Base-by-base conservation (phyloP, 306 rosid genomes). In the Cyclanthera cordifolia region DNA sequence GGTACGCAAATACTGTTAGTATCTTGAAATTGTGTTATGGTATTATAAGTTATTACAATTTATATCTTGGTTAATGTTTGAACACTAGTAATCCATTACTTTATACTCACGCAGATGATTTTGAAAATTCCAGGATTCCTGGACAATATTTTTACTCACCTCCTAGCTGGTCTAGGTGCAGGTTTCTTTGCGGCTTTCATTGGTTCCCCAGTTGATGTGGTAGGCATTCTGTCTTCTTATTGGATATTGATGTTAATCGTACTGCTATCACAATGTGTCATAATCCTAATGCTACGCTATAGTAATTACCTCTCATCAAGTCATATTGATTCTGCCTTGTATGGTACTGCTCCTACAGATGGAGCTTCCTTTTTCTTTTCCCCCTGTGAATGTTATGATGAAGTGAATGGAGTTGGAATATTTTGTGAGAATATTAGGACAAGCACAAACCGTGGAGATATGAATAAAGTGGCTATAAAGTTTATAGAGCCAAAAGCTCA, bases 161-260 rank as follows among this genome's bases (percentile, higher is more conserved):
- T 94, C 69, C 86, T 94, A 25, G 99, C 99, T 75, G 95, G 99
- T 83, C 78, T 86, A 84, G 97, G 91, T 74, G 96, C 99, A 10
- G 99, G 99, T 73, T 84, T 94, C 59, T 90, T 94, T 78, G 99
- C 99, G 19, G 95, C 90, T 72, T 88, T 83, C 71, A 77, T 94
- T 67, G 99, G 99, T 75, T 94, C 99, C 75, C 99, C 99, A 2
- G 94, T 90, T 79, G 99, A 94, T 73, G 96, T 94, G 94, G 99
- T 94, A 93, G 52, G 90, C 43, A 48, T 71, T 75, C 60, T 75
- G 24, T 46, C 67, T n/a, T 48, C 59, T 13, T 55, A 24, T 45
- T 39, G 19, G 5, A 14, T 16, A 53, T 10, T 68, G 20, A 64
- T 43, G 37, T 64, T 64, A 14, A 23, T 73, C 32, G 59, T 60